Base-by-base conservation (phyloP, 306 rosid genomes). In the Potentilla sterilis region DNA sequence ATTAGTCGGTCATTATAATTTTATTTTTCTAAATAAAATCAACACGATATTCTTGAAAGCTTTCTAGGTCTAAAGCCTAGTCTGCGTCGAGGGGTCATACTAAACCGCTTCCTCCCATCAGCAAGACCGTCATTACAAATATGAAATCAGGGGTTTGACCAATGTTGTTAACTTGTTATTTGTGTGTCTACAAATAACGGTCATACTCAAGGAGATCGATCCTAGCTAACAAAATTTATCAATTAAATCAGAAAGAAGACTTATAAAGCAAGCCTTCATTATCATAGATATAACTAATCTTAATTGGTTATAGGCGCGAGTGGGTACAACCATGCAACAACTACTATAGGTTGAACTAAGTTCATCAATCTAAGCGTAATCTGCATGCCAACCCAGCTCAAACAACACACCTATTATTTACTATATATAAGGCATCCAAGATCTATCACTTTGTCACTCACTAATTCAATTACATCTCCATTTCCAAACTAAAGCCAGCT, bases 271-370 rank as follows among this genome's bases (percentile, higher is more conserved):
- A 61, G 9, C 41, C 41, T 32, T 61, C 19, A 12, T 32, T 61
- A 61, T 61, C 16, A 6, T 10, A 61, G 10, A 61, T 10, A 61
- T 61, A 12, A 32, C 0, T 61, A 6, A 32, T 61, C n/a, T 61
- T 61, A 61, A 61, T 28, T 32, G 41, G 67, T 13, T 61, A n/a
- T 55, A 55, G 1, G 32, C 42, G 67, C 41, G 9, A 61, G 67
- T 13, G 67, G 67, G 67, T 61, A 16, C n/a, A 61, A 32, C 67
- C 67, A n/a, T 61, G 67, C 67, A 28, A 61, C 67, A 61, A 61
- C 67, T 61, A 18, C 19, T 61, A 28, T 61, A 28, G 67, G 67
- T 61, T 13, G 67, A 61, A 34, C 67, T 61, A 61, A 61, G 67
- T 32, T 61, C 67, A 61, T 61, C 67, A 14, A 61, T 61, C 41